Percentiles rank a stretch among this genome's conserved stretches.
phyloP scores from a whole-genome alignment of 2,329 filamentous ascomycete species.

The Apiospora saccharicola region DNA sequence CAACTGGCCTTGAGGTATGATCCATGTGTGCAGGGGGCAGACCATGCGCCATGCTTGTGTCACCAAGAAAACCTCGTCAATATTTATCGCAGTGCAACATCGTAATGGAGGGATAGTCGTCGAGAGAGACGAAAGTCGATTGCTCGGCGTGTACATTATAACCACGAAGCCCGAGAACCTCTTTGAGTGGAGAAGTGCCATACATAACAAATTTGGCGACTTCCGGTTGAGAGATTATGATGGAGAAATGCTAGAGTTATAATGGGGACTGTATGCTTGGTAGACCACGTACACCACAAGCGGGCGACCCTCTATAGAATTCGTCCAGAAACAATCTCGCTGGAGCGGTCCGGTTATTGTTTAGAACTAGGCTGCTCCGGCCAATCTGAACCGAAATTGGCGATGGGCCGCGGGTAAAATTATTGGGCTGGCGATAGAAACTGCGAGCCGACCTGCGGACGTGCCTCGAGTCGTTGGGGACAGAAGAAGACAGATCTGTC shows the following conservation, averaged over 20 bases:
- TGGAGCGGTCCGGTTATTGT: slow-evolving; percentile 20
- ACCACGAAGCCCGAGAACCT: slow-evolving; percentile 1
- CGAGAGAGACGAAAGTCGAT: background rate
- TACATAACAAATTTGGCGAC: slow-evolving; percentile 8
- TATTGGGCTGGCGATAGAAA: background rate
- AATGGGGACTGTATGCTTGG: slow-evolving; percentile 1
- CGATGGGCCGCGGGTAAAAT: slow-evolving; percentile 4
- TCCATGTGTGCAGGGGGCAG: background rate
- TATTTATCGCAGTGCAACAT: background rate
- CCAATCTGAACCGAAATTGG: slow-evolving; percentile 15
- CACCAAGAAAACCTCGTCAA: background rate
- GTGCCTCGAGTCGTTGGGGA: background rate
- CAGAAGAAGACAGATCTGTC: background rate
- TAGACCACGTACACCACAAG: slow-evolving; percentile 6
- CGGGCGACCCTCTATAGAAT: slow-evolving; percentile 6
- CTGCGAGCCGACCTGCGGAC: background rate
- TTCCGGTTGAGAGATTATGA: slow-evolving; percentile 16
- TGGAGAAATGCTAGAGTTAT: background rate
- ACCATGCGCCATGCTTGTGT: background rate
- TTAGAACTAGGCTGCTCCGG: slow-evolving; percentile 1
- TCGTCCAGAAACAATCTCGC: slow-evolving; percentile 13
- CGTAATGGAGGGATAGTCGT: background rate
- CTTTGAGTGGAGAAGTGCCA: background rate
- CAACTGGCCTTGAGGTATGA: background rate
- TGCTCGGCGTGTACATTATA: background rate